These are phyloP conservation scores for Trichoderma pleuroti DNA, from an alignment of 2,329 filamentous ascomycete species.

Conservation along the genomic window DNA sequence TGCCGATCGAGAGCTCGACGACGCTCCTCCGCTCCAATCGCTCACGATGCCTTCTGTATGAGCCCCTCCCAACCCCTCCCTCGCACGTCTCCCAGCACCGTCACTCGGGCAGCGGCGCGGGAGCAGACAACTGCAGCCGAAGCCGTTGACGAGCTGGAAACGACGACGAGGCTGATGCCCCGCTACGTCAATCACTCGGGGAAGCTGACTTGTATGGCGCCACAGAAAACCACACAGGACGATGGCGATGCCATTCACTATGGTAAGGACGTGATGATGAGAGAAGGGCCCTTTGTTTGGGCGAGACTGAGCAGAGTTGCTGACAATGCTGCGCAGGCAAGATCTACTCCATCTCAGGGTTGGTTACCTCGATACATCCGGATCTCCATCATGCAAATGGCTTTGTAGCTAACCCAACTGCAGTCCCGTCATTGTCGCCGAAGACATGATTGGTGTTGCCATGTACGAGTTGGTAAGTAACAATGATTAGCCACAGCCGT, in stretches of 20 bases:
- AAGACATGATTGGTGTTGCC: conserved; percentile 97
- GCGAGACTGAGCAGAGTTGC: conserved; percentile 12
- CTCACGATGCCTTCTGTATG: conserved; percentile 57
- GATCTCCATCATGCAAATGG: background rate
- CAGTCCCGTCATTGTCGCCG: conserved; percentile 90
- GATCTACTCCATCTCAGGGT: conserved; percentile 63
- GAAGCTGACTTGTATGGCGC: conserved; percentile 24
- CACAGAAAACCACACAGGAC: conserved; percentile 35
- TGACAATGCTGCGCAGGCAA: conserved; percentile 45
- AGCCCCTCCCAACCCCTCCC: conserved; percentile 27
- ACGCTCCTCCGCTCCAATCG: conserved; percentile 30
- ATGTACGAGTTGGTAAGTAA: conserved; percentile 93
- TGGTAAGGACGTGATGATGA: conserved; percentile 35
- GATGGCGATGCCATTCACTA: conserved; percentile 38
- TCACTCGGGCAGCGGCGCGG: background rate
- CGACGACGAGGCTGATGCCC: conserved; percentile 19
- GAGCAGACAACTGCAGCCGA: conserved; percentile 21
- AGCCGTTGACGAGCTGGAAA: conserved; percentile 3
- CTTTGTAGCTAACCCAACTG: conserved; percentile 23
- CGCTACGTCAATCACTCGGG: conserved; percentile 17
- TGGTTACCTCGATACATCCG: conserved; percentile 31
- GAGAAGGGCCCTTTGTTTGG: background rate
- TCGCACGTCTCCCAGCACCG: background rate
- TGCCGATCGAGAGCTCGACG: conserved; percentile 26
- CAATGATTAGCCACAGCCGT: background rate